Evolutionary conservation across 768 basidiomycete species (phyloP).

Genomic region (Rhizopogon roseolus): DNA sequence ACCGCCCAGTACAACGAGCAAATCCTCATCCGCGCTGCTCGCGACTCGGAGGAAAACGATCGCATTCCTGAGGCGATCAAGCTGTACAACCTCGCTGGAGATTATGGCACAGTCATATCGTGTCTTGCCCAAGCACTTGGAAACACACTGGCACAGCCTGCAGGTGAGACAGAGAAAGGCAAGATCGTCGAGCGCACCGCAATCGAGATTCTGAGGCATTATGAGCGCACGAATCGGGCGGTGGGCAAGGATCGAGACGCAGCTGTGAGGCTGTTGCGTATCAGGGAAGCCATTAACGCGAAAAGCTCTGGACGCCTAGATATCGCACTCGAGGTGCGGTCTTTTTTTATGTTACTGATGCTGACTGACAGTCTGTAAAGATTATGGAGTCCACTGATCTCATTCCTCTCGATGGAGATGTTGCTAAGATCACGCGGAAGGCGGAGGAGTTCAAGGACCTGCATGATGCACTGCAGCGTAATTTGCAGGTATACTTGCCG

Average conservation of each 20-base stretch:
- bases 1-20: constrained; percentile 69
- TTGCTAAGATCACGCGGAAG: constrained; percentile 76
- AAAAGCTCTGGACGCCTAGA: constrained; percentile 72
- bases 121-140: constrained; percentile 87
- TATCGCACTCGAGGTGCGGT: constrained; percentile 71
- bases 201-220: constrained; percentile 72
- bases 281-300: constrained; percentile 77
- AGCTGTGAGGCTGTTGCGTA: constrained; percentile 67
- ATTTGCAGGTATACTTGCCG: constrained; percentile 82
- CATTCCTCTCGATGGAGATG: constrained; percentile 82
- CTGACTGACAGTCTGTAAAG: constrained; percentile 31
- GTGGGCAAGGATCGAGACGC: constrained; percentile 72
- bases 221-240: constrained; percentile 69
- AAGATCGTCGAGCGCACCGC: constrained; percentile 69
- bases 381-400: constrained; percentile 85
- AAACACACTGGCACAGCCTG: constrained; percentile 67
- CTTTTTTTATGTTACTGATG: not conserved
- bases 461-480: constrained; percentile 84
- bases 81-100: constrained; percentile 91
- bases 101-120: constrained; percentile 81
- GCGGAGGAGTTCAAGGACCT: constrained; percentile 88
- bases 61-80: constrained; percentile 89
- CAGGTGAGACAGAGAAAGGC: constrained; percentile 51
- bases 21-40: constrained; percentile 81
- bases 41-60: constrained; percentile 77